Base-by-base conservation (phyloP, 2,329 filamentous ascomycete species). In the Ascomycota sp. region DNA sequence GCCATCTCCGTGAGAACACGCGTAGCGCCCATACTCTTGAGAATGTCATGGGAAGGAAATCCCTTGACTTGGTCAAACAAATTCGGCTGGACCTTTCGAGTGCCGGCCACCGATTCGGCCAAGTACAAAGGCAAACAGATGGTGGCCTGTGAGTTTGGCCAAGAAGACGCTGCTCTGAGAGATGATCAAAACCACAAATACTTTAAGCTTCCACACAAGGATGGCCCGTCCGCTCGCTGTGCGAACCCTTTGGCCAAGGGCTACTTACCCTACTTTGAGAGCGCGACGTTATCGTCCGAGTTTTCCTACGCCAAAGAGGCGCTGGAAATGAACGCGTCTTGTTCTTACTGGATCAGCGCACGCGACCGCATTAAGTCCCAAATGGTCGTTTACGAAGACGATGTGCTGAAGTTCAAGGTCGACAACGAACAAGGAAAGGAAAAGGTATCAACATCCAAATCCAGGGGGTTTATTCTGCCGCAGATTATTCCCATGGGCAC, bases 401-500 rank as follows among this genome's bases (percentile, higher is more conserved):
- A 91, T 37, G 35, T 59, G 12, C 37, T 32, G 20, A 11, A 23
- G 5, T 15, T 30, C n/a, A 9, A 22, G 10, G 28, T 26, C 19
- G 17, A 23, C 31, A 32, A 17, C 15, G 13, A 21, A 13, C 9
- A 9, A 23, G n/a, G 12, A 31, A 38, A 13, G 31, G 23, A 22
- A 33, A 23, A 37, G 41, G 34, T 39, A 24, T 36, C 40, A 26
- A 30, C 39, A 29, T 20, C 31, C 32, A 41, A 41, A 20, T 34
- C 41, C 5, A 38, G 46, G 0, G 89, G 89, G 2, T 93, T 81
- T 43, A 98, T 98, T 36, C 53, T 98, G 13, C 89, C 89, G 1
- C 89, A 98, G 44, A 63, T 98, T 35, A 94, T 98, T 32, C 89
- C 89, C 0, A 98, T 98, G 89, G 89, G 89, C 11, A 98, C 91